Evolutionary conservation across 1,284 basidiomycete genomes (phyloP), one percentile per base, ranked within the genome.

Genomic region (Cryptococcus sp.): DNA sequence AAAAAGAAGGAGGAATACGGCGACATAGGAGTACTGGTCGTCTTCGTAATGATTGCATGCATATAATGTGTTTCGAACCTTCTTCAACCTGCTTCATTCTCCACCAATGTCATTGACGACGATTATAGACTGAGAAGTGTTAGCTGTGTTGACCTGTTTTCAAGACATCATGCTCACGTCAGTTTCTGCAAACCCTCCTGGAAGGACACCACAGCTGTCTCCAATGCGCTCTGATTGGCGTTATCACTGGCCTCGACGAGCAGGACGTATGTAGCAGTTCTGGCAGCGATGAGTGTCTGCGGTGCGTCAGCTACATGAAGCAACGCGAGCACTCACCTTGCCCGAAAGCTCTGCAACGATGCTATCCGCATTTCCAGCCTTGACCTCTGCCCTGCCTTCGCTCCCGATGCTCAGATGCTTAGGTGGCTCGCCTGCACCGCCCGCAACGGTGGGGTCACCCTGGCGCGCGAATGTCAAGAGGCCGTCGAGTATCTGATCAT

Each of bases 401-500:
- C 53, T 56, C 7, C 66, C 68, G 1, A 68, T 11, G 8, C 58
- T 62, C 27, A 68, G 22, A 39, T 61, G 50, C 51, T 62, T 40
- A 5, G 68, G 66, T 6, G 64, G 50, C 15, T 45, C 53, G 11
- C 68, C 68, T 23, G 58, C 62, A 19, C 66, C 68, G n/a, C 49
- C 38, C 7, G 68, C 68, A 15, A 53, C 53, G 17, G 68, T 69
- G 19, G 68, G 68, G 50, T 69, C 68, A 39, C 44, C 48, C 31
- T 57, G 53, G 38, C 68, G 57, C n/a, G 66, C 41, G 42, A 50
- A 67, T 15, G 68, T 69, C 23, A 69, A 50, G 15, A 69, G 54
- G n/a, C 66, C 68, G 48, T 69, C 66, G 42, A 67, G 60, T 47
- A 69, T 64, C 67, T 69, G 46, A 11, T 23, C 20, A 15, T 23